Percentiles rank a stretch among this genome's conserved stretches.
phyloP scores from a whole-genome alignment of 1,284 basidiomycete genomes.

The Cryptococcus deneoformans region DNA sequence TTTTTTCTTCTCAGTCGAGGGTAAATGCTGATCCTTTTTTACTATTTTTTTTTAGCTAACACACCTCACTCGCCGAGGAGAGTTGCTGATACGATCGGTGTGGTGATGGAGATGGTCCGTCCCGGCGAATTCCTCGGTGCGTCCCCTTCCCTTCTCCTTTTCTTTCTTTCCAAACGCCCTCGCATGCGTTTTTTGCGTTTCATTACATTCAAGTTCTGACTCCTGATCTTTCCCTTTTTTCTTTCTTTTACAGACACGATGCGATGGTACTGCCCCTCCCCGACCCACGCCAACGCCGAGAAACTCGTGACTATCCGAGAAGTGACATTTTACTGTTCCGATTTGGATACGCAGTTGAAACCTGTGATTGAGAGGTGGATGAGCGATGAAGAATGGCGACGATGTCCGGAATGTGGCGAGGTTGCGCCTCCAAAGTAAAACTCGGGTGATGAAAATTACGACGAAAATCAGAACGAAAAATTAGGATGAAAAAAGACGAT shows the following conservation, averaged over 20 bases:
- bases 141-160: conserved; percentile 11
- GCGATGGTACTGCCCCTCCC: conserved; percentile 85
- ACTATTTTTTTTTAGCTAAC: conserved; percentile 59
- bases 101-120: conserved; percentile 91
- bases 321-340: conserved; percentile 81
- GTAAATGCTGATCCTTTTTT: no score
- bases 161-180: background rate
- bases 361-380: conserved; percentile 82
- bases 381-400: conserved; percentile 59
- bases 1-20: background rate
- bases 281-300: conserved; percentile 55
- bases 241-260: conserved; percentile 64
- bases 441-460: background rate
- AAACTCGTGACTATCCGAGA: conserved; percentile 78
- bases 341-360: conserved; percentile 91
- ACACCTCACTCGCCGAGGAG: conserved; percentile 94
- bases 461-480: no score
- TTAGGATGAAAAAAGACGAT: no score
- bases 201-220: background rate
- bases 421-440: conserved; percentile 54
- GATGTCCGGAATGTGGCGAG: conserved; percentile 66
- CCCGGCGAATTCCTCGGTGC: conserved; percentile 56
- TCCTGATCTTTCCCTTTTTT: background rate
- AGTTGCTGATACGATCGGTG: conserved; percentile 83
- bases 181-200: background rate